phyloP scores from a whole-genome alignment of 805 yeast genomes.

The Myxozyma udenii region DNA sequence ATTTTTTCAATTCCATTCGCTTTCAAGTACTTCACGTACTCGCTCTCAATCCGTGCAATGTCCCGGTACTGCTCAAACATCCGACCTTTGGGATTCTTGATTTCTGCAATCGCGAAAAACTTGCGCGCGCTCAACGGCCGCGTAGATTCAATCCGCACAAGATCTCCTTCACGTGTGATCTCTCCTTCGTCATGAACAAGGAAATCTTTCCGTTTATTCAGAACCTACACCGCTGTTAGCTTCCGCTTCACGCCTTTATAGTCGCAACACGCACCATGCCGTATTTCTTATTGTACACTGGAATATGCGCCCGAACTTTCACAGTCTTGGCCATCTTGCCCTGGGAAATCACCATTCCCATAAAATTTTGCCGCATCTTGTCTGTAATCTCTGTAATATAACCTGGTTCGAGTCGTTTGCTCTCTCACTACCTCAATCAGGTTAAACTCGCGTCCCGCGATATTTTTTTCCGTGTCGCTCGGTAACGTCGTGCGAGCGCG shows the following conservation, averaged over 20 bases:
- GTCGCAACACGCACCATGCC: slow-evolving; percentile 5
- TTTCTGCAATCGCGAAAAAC: slow-evolving; percentile 87
- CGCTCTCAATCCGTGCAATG: slow-evolving; percentile 4
- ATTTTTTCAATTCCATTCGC: background rate
- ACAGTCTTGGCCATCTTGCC: slow-evolving; percentile 96
- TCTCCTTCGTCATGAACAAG: slow-evolving; percentile 92
- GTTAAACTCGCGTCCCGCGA: too few species aligned
- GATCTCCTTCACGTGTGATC: slow-evolving; percentile 89
- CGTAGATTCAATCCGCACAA: slow-evolving; percentile 83
- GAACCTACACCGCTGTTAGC: slow-evolving; percentile 46
- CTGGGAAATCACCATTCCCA: slow-evolving; percentile 91
- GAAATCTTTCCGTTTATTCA: slow-evolving; percentile 74
- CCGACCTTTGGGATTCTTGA: slow-evolving; percentile 53
- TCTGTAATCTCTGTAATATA: background rate
- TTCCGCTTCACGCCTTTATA: background rate
- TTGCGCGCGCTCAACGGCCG: slow-evolving; percentile 81
- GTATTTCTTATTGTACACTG: slow-evolving; percentile 59
- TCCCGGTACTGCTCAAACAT: slow-evolving; percentile 14
- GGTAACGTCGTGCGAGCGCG: too few species aligned
- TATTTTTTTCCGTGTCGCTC: too few species aligned
- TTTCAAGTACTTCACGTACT: slow-evolving; percentile 3
- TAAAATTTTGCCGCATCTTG: slow-evolving; percentile 87
- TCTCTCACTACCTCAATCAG: too few species aligned
- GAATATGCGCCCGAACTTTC: slow-evolving; percentile 81
- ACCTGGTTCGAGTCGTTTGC: too few species aligned